phyloP scores from a whole-genome alignment of 441 rosid species.

The Erodium moschatum region DNA sequence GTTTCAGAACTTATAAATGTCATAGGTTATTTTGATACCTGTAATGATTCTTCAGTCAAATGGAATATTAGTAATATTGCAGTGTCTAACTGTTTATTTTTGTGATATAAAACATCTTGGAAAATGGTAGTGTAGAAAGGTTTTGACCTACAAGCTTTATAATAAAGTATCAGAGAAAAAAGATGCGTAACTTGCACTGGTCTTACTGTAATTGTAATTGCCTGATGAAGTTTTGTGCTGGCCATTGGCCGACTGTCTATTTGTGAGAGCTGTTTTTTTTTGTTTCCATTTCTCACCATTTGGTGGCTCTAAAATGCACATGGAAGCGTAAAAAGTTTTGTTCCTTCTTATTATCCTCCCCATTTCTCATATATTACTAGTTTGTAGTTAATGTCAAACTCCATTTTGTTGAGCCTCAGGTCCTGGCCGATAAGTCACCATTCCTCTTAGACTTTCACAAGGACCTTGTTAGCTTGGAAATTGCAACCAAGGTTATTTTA shows the following conservation, averaged over 20 bases:
- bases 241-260: too few species aligned
- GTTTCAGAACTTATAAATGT: not conserved
- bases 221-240: too few species aligned
- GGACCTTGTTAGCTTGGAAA: conserved; percentile 75
- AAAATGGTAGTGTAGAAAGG: too few species aligned
- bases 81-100: not conserved
- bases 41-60: not conserved
- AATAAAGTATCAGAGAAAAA: too few species aligned
- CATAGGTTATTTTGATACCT: not conserved
- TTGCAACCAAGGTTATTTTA: conserved; percentile 64
- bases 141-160: too few species aligned
- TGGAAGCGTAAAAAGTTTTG: not conserved
- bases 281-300: not conserved
- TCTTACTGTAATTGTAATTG: too few species aligned
- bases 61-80: not conserved
- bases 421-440: conserved; percentile 66
- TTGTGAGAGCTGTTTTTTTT: not conserved
- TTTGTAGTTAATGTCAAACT: conserved; percentile 13
- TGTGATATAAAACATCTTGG: not conserved
- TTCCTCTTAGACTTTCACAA: conserved; percentile 66
- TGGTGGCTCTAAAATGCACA: not conserved
- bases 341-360: not conserved
- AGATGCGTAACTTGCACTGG: too few species aligned
- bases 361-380: not conserved
- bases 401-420: conserved; percentile 38